Evolutionary conservation across 2,329 filamentous ascomycete genomes (phyloP).

Genomic region (Exserohilum rostratum): DNA sequence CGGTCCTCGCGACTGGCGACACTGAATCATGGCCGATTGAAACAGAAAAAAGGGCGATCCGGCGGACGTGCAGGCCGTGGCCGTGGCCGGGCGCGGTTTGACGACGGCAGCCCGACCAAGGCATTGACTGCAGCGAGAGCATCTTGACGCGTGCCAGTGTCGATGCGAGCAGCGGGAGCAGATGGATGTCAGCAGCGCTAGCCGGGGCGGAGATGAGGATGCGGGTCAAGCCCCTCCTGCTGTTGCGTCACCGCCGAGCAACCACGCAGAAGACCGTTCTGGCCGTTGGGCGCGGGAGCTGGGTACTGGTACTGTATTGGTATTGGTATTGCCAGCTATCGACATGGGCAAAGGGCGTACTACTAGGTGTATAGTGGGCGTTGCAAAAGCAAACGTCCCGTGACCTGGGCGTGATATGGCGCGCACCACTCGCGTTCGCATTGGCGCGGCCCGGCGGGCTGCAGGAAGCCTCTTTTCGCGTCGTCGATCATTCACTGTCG

Average conservation of each 20-base stretch:
- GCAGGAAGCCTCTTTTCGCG: background rate
- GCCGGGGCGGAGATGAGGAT: slow-evolving; percentile 13
- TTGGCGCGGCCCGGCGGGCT: background rate
- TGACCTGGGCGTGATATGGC: background rate
- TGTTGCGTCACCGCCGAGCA: slow-evolving; percentile 14
- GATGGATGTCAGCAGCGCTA: slow-evolving; percentile 12
- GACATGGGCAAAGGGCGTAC: too few relatives aligned
- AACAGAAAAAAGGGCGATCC: slow-evolving; percentile 22
- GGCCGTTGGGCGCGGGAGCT: slow-evolving; percentile 9
- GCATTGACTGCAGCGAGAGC: too few relatives aligned
- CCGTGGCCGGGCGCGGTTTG: slow-evolving; percentile 1
- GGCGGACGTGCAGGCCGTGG: slow-evolving; percentile 2
- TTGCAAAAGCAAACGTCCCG: slow-evolving; percentile 4
- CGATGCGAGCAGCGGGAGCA: slow-evolving; percentile 5
- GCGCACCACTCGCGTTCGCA: background rate
- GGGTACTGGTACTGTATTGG: background rate
- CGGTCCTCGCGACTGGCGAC: slow-evolving; percentile 14
- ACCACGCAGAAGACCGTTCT: slow-evolving; percentile 1
- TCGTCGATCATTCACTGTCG: background rate
- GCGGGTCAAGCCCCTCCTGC: slow-evolving; percentile 1
- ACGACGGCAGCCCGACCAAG: slow-evolving; percentile 2
- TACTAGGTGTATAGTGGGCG: too few relatives aligned
- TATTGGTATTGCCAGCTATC: too few relatives aligned
- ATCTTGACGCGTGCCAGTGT: slow-evolving; percentile 5
- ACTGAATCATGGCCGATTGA: slow-evolving; percentile 25